Evolutionary conservation across 441 rosid species (phyloP).

Genomic region (Viola pubescens): DNA sequence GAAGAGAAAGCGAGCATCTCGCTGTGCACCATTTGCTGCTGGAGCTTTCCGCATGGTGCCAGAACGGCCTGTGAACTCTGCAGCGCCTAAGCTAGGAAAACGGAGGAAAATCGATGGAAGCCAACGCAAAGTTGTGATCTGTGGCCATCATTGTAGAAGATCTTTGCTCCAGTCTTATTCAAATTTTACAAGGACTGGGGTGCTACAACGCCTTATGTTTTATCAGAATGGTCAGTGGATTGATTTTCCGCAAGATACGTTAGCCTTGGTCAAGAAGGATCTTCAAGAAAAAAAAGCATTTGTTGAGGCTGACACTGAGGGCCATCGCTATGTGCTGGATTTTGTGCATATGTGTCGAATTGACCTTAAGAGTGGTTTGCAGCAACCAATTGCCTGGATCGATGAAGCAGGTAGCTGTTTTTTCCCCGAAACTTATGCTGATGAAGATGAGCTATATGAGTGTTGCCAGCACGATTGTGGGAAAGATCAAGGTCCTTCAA

Average conservation of each 20-base stretch:
- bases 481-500: constrained; percentile 21
- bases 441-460: constrained; percentile 28
- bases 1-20: constrained; percentile 55
- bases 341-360: constrained; percentile 74
- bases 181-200: constrained; percentile 60
- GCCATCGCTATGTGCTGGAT: constrained; percentile 51
- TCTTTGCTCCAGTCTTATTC: constrained; percentile 56
- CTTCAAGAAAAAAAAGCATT: constrained; percentile 55
- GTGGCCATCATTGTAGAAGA: constrained; percentile 34
- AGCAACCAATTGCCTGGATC: constrained; percentile 86
- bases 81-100: constrained; percentile 33
- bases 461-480: constrained; percentile 32
- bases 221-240: constrained; percentile 77
- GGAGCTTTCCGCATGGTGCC: constrained; percentile 33
- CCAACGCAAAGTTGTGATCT: constrained; percentile 23
- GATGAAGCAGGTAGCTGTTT: constrained; percentile 69
- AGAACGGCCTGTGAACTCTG: constrained; percentile 26
- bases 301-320: constrained; percentile 49
- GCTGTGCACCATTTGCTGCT: constrained; percentile 31
- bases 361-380: constrained; percentile 55
- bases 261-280: constrained; percentile 44
- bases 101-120: constrained; percentile 40
- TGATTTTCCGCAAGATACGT: constrained; percentile 50
- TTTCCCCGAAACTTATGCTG: constrained; percentile 60
- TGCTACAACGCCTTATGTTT: constrained; percentile 63